phyloP scores from a whole-genome alignment of 176 grass and related monocot species.

The Carex pumila region DNA sequence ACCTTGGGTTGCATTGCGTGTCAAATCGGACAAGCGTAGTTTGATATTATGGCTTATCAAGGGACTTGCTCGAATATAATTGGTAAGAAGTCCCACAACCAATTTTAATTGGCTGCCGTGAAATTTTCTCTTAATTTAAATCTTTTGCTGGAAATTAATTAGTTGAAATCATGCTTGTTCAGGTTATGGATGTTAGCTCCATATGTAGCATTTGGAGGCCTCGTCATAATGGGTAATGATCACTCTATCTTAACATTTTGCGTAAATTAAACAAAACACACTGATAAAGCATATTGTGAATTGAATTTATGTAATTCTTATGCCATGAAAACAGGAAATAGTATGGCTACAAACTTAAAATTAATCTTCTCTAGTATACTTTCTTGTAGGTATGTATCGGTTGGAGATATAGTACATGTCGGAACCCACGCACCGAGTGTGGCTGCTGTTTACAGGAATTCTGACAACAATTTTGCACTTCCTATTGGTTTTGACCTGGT shows the following conservation, averaged over 20 bases:
- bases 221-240: constrained; percentile 68
- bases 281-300: neutral
- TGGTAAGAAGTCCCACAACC: neutral
- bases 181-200: constrained; percentile 68
- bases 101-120: neutral
- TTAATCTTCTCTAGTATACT: neutral
- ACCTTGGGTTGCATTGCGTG: neutral
- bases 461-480: constrained; percentile 58
- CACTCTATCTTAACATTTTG: constrained; percentile 15
- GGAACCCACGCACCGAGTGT: constrained; percentile 61
- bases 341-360: neutral
- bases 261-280: neutral
- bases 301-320: neutral
- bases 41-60: neutral
- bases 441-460: constrained; percentile 63
- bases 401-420: constrained; percentile 79
- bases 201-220: constrained; percentile 86
- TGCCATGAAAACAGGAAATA: neutral
- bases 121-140: neutral
- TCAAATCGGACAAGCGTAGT: neutral
- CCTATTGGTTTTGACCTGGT: constrained; percentile 94
- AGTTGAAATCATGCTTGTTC: constrained; percentile 14
- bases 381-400: constrained; percentile 68
- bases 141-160: constrained; percentile 6
- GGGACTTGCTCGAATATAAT: neutral